Conservation (phyloP, 768 basidiomycete species). For the Dioszegia aurantiaca region DNA sequence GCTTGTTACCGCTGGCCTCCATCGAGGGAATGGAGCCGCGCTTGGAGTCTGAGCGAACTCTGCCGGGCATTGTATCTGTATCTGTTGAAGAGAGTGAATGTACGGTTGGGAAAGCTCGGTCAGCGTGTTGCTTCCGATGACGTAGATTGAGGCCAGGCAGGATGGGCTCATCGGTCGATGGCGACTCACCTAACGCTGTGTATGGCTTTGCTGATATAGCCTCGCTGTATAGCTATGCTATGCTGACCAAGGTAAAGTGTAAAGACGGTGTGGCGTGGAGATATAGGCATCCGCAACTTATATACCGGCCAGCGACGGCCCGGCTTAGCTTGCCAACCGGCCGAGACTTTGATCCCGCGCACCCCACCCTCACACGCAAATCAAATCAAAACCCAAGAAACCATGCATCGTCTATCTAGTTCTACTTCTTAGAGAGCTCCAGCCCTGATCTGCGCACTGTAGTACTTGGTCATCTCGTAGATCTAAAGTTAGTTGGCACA, state of each 20-base stretch:
- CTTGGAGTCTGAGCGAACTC: conserved; percentile 26
- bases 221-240: too few species aligned
- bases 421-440: conserved; percentile 10
- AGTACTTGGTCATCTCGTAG: conserved; percentile 45
- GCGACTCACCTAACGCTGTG: too few species aligned
- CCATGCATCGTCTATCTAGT: too few species aligned
- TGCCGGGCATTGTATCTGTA: conserved; percentile 6
- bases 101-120: neutral
- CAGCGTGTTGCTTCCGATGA: conserved; percentile 10
- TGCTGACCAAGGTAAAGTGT: too few species aligned
- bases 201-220: too few species aligned
- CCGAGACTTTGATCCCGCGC: conserved; percentile 2
- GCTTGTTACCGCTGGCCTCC: conserved; percentile 67
- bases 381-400: neutral
- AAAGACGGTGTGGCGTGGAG: too few species aligned
- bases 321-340: neutral
- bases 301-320: neutral
- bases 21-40: conserved; percentile 82
- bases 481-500: conserved; percentile 1
- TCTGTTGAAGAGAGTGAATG: neutral
- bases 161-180: too few species aligned
- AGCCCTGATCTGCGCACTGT: conserved; percentile 21
- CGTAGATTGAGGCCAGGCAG: conserved; percentile 3
- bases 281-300: neutral
- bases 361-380: neutral